These are phyloP conservation scores for Micractinium conductrix DNA, from an alignment of 139 green algal species.

Conservation along the genomic window DNA sequence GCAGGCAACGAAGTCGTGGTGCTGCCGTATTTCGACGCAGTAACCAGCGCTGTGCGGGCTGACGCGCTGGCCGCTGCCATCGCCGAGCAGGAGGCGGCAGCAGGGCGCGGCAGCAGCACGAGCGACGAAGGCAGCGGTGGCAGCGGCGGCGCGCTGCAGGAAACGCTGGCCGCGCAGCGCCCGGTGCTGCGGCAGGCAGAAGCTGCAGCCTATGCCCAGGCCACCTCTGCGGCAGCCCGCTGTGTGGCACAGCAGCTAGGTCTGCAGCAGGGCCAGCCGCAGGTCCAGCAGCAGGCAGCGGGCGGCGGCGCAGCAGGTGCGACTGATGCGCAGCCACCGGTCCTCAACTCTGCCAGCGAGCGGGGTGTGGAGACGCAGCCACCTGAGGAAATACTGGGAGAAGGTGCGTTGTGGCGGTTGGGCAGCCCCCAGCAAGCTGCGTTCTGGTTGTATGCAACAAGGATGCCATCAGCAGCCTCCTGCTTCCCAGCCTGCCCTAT, in stretches of 20 bases:
- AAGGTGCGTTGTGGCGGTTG: too few relatives aligned
- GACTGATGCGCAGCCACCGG: not conserved
- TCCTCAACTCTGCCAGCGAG: slow-evolving; percentile 2
- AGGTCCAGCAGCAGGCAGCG: not conserved
- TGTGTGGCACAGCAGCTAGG: not conserved
- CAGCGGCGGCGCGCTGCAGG: not conserved
- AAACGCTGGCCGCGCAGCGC: not conserved
- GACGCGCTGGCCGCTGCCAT: not conserved
- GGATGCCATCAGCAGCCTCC: too few relatives aligned
- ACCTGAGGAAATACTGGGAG: not conserved
- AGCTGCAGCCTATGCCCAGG: not conserved
- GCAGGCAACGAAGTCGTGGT: slow-evolving; percentile 16
- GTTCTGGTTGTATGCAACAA: too few relatives aligned
- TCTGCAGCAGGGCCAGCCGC: not conserved
- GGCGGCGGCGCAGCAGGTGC: not conserved
- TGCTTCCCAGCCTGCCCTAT: not conserved
- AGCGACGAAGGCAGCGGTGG: not conserved
- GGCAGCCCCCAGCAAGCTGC: too few relatives aligned
- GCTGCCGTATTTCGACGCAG: not conserved
- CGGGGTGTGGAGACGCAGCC: not conserved
- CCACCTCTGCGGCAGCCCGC: not conserved
- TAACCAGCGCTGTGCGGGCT: not conserved
- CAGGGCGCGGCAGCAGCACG: not conserved
- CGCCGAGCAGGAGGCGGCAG: not conserved
- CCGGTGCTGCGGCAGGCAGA: not conserved